These are phyloP conservation scores for Lachancea nothofagi DNA, from an alignment of 805 yeast genomes.

Conservation along the genomic window DNA sequence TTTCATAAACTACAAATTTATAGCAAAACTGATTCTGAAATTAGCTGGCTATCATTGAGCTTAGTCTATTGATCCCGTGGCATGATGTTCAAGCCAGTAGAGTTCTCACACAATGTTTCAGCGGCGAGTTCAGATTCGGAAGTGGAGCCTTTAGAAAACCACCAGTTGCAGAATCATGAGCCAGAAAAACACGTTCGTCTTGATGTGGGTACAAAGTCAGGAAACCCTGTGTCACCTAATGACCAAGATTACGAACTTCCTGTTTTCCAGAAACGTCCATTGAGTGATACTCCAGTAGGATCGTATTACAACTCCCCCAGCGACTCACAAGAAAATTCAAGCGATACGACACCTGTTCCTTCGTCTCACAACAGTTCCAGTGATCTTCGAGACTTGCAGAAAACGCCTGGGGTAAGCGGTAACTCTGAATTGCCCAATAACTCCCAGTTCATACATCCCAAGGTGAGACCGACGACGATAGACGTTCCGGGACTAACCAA, in stretches of 20 bases:
- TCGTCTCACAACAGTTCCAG: conserved; percentile 15
- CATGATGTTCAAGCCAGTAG: conserved; percentile 20
- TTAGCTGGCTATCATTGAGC: too few relatives aligned
- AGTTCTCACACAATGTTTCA: conserved; percentile 17
- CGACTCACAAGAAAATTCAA: conserved; percentile 30
- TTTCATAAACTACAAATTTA: too few relatives aligned
- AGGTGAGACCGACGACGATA: conserved; percentile 69
- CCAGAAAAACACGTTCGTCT: conserved; percentile 18
- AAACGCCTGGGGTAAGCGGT: background rate
- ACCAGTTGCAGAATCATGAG: conserved; percentile 1
- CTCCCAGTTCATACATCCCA: conserved; percentile 30
- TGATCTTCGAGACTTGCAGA: background rate
- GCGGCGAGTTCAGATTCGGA: conserved; percentile 22
- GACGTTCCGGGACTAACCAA: conserved; percentile 91
- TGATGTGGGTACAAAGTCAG: conserved; percentile 8
- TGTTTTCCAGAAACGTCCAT: conserved; percentile 63
- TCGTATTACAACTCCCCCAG: conserved; percentile 53
- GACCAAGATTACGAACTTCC: conserved; percentile 32
- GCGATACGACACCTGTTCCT: conserved; percentile 27
- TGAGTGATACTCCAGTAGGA: conserved; percentile 68
- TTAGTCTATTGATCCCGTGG: background rate
- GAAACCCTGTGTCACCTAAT: conserved; percentile 2
- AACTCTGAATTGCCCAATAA: conserved; percentile 10
- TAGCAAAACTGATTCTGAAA: too few relatives aligned
- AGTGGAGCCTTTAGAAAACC: conserved; percentile 17